Evolutionary conservation across 768 basidiomycete genomes (phyloP).

Genomic region (Psilocybe sp.): DNA sequence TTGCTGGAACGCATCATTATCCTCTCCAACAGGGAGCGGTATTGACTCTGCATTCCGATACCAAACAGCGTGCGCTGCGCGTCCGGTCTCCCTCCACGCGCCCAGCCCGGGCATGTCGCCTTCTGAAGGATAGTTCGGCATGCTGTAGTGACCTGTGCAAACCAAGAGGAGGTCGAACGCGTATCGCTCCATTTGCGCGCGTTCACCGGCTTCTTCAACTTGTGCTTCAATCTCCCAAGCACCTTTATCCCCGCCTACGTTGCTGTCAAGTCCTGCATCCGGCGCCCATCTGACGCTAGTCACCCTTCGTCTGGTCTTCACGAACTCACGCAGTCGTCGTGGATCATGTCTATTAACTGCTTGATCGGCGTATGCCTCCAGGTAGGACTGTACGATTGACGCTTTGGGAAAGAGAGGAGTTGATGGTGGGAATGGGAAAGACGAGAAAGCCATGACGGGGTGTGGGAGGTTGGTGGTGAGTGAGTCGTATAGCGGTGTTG

Average conservation of each 20-base stretch:
- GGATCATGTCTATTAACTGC: too few species aligned
- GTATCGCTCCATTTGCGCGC: slow-evolving; percentile 16
- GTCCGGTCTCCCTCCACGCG: slow-evolving; percentile 50
- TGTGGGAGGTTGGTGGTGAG: slow-evolving; percentile 83
- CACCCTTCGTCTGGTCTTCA: slow-evolving; percentile 63
- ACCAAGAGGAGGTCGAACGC: slow-evolving; percentile 67
- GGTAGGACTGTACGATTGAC: slow-evolving; percentile 60
- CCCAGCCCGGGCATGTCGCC: slow-evolving; percentile 48
- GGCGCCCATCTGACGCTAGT: slow-evolving; percentile 33
- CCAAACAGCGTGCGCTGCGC: slow-evolving; percentile 63
- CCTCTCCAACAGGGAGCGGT: neutral
- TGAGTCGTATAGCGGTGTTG: slow-evolving; percentile 75
- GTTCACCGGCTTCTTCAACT: neutral
- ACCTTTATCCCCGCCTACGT: slow-evolving; percentile 11
- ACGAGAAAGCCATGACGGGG: slow-evolving; percentile 68
- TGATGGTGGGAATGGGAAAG: slow-evolving; percentile 64
- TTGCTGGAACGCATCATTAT: too few species aligned
- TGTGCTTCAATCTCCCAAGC: slow-evolving; percentile 50
- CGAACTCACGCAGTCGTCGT: slow-evolving; percentile 47
- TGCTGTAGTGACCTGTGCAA: slow-evolving; percentile 72
- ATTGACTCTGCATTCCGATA: slow-evolving; percentile 50
- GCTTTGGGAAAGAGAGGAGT: slow-evolving; percentile 72
- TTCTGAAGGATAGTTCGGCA: slow-evolving; percentile 55
- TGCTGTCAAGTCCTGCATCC: too few species aligned
- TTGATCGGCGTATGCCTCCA: slow-evolving; percentile 59